Conservation (phyloP, 257 asterid genomes). For the Sherardia arvensis region DNA sequence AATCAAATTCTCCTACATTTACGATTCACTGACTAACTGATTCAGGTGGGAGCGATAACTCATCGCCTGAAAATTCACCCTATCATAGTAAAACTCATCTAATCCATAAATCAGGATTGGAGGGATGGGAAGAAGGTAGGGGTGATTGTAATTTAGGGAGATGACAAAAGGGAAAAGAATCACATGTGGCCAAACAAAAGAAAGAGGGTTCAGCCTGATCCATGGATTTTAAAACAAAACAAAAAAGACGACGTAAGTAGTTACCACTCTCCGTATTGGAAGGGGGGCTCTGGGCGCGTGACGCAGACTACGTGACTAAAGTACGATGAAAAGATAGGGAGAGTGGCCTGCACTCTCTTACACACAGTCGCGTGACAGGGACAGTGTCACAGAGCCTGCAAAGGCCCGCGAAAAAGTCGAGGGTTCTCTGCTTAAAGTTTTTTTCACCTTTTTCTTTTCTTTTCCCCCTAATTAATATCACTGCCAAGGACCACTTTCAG, state of each 20-base stretch:
- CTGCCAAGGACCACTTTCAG: neutral
- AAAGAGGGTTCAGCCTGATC: neutral
- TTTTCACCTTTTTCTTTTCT: constrained; percentile 11
- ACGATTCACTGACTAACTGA: too few relatives aligned
- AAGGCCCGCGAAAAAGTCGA: constrained; percentile 95
- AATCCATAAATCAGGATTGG: neutral
- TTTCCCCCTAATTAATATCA: too few relatives aligned
- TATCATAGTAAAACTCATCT: too few relatives aligned
- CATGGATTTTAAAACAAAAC: neutral
- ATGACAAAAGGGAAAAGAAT: neutral
- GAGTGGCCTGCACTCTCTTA: constrained; percentile 2
- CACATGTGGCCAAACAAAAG: neutral
- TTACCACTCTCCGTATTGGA: neutral
- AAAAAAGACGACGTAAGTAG: neutral
- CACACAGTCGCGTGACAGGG: constrained; percentile 8
- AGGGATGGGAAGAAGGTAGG: neutral
- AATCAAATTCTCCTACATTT: too few relatives aligned
- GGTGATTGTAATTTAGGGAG: neutral
- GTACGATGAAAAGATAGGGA: constrained; percentile 32
- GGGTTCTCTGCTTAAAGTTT: constrained; percentile 45
- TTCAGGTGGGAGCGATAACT: too few relatives aligned
- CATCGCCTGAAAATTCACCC: too few relatives aligned
- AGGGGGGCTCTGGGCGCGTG: constrained; percentile 22
- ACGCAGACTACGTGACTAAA: constrained; percentile 27
- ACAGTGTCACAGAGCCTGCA: constrained; percentile 17